phyloP scores from a whole-genome alignment of 129 eudicot species.

The Flaveria bidentis region DNA sequence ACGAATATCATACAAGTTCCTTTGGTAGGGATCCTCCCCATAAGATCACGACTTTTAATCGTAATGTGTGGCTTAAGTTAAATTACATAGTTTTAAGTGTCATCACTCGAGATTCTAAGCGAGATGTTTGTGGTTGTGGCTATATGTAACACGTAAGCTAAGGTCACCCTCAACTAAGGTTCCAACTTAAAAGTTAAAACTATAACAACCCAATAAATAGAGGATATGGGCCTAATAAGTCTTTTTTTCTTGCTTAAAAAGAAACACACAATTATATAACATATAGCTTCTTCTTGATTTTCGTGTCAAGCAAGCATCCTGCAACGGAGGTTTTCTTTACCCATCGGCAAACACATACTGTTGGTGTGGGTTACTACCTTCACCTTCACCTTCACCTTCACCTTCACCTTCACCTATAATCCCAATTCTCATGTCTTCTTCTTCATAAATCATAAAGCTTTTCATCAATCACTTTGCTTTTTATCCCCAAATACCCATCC shows the following conservation, averaged over 20 bases:
- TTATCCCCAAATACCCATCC: no score
- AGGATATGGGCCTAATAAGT: neutral
- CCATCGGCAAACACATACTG: slow-evolving; percentile 34
- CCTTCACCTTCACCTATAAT: slow-evolving; percentile 38
- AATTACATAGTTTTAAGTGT: no score
- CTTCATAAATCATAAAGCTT: neutral
- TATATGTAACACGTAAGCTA: no score
- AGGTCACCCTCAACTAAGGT: no score
- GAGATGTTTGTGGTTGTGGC: no score
- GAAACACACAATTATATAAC: neutral
- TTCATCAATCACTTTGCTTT: neutral
- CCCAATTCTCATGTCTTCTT: slow-evolving; percentile 12
- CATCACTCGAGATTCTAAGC: no score
- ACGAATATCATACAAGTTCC: no score
- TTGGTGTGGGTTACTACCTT: slow-evolving; percentile 25
- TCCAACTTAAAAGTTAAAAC: no score
- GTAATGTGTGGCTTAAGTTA: no score
- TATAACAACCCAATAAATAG: no score
- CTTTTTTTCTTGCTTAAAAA: neutral
- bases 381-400: slow-evolving; percentile 29
- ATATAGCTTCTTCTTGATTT: slow-evolving; percentile 43
- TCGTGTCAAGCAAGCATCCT: slow-evolving; percentile 80
- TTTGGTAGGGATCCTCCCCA: no score
- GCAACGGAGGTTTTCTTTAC: slow-evolving; percentile 13
- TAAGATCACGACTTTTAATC: no score